Base-by-base conservation (phyloP, 768 basidiomycete genomes). In the Mycena amicta region DNA sequence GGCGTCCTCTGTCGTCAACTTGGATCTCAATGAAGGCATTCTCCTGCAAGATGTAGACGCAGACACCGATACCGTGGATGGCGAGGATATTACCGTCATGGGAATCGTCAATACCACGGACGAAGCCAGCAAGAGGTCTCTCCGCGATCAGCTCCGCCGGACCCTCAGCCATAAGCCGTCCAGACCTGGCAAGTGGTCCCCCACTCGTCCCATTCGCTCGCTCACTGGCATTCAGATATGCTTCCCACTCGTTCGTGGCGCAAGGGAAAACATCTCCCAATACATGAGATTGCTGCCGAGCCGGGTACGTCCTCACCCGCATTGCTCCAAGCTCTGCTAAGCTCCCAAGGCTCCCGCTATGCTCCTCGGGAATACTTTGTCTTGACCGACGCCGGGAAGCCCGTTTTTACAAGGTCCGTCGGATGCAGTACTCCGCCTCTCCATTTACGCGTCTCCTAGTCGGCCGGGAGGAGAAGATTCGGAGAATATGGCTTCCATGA, bases 301-400 rank as follows among this genome's bases (percentile, higher is more conserved):
- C 66, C 73, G 66, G 77, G 83, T 82, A 64, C 63, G 53, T 52
- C 30, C 28, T 52, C 29, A 11, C 30, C 39, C 59, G 56, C n/a
- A n/a, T n/a, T n/a, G 45, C 64, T 29, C 40, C 55, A 37, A 33
- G 46, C 66, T 62, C 64, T 46, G 60, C 50, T 30, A 61, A 52
- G 59, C 51, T 61, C 49, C 18, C 54, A 40, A 81, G 80, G 67
- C 33, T 67, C 74, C 52, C 69, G 70, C 50, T 82, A 78, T 66
- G 75, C 79, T 52, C 84, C 83, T 23, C 81, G 95, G 52, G 85
- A 93, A 68, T 99, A 98, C 71, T 97, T 92, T 68, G 84, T 98
- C 16, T 80, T 98, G 20, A 98, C 95, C 0, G 87, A 95, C 61
- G 97, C 97, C 28, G 97, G 97, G 27, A 98, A 99, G 72, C 95